Evolutionary conservation across 768 basidiomycete genomes (phyloP).

Genomic region (Boletus vinaceobasis): DNA sequence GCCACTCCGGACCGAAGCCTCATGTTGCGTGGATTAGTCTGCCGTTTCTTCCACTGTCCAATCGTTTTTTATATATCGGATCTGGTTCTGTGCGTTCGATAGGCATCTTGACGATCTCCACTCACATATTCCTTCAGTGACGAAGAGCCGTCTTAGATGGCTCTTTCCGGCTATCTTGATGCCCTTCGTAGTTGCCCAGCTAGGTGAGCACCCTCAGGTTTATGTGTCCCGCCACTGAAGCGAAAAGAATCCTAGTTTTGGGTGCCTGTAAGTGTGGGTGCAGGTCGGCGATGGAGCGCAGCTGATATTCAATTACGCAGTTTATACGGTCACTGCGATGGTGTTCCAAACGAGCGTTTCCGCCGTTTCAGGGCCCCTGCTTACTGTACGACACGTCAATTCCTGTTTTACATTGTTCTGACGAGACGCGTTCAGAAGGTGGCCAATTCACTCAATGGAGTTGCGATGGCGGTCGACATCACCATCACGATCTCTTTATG

Average conservation of each 20-base stretch:
- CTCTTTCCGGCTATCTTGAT: conserved; percentile 14
- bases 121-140: conserved; percentile 7
- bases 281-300: background rate
- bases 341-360: conserved; percentile 12
- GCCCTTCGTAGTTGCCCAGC: conserved; percentile 17
- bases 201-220: conserved; percentile 5
- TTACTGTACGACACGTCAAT: conserved; percentile 11
- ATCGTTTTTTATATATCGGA: conserved; percentile 26
- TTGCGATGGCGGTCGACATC: conserved; percentile 16
- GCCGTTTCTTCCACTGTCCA: conserved; percentile 19
- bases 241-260: conserved; percentile 8
- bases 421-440: conserved; percentile 11
- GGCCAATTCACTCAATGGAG: conserved; percentile 11
- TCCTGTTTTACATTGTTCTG: background rate
- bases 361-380: conserved; percentile 16
- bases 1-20: conserved; percentile 8
- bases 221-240: background rate
- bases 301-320: conserved; percentile 10
- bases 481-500: conserved; percentile 21
- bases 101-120: background rate
- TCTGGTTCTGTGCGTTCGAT: conserved; percentile 20
- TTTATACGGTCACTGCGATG: conserved; percentile 15
- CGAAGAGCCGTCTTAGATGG: conserved; percentile 16
- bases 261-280: conserved; percentile 9
- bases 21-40: conserved; percentile 15